Conservation (phyloP, 495 filamentous ascomycete genomes). For the Penicillium egyptiacum region DNA sequence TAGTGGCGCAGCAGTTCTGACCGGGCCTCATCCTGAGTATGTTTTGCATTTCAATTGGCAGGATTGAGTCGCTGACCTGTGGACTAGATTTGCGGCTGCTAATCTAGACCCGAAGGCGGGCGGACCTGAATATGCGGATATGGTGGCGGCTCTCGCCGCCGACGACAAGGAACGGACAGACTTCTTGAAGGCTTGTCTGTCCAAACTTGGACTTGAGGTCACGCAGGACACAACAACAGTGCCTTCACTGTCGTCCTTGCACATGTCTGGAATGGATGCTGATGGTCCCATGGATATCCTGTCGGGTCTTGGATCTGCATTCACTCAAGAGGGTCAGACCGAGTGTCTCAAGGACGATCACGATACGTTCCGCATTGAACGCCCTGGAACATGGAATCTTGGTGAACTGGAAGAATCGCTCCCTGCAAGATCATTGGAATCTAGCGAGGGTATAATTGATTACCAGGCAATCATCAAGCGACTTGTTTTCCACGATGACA, state of each 20-base stretch:
- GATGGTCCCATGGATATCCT: conserved; percentile 66
- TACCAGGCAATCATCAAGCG: conserved; percentile 73
- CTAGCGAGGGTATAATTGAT: conserved; percentile 64
- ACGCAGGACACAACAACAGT: conserved; percentile 65
- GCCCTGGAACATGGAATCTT: conserved; percentile 63
- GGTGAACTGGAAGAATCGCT: conserved; percentile 53
- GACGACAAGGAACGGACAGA: conserved; percentile 69
- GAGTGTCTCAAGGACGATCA: conserved; percentile 82
- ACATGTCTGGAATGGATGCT: conserved; percentile 72
- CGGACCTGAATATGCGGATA: conserved; percentile 61
- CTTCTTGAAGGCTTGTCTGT: conserved; percentile 79
- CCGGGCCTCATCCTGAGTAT: conserved; percentile 92
- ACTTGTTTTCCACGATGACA: conserved; percentile 65
- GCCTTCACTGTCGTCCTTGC: conserved; percentile 81
- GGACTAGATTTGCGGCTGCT: conserved; percentile 71
- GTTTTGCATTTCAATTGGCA: conserved; percentile 26
- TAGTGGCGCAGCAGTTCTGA: conserved; percentile 76
- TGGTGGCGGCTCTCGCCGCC: conserved; percentile 66
- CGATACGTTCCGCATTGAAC: conserved; percentile 79
- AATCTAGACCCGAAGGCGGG: conserved; percentile 68
- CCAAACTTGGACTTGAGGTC: conserved; percentile 79
- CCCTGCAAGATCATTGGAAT: conserved; percentile 27
- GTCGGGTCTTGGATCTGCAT: conserved; percentile 60
- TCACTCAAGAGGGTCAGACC: conserved; percentile 63
- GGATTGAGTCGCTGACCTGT: conserved; percentile 14